These are phyloP conservation scores for Raffaelea deltoideospora DNA, from an alignment of 2,329 filamentous ascomycete species.

Conservation along the genomic window DNA sequence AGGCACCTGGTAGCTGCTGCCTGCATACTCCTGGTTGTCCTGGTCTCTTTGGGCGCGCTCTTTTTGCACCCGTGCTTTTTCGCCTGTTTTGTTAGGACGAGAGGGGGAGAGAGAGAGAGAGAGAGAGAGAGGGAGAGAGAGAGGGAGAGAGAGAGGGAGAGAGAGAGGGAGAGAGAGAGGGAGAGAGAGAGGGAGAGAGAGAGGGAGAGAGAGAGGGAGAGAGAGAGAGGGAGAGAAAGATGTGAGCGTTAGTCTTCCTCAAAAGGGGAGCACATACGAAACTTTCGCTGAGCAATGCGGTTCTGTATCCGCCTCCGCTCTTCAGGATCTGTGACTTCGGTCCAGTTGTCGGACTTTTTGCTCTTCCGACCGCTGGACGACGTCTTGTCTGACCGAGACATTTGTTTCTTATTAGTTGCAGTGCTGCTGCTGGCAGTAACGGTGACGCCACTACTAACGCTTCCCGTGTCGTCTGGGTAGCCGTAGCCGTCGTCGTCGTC, in stretches of 20 bases:
- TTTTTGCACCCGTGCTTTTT: constrained; percentile 52
- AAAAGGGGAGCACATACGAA: constrained; percentile 32
- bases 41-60: constrained; percentile 49
- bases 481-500: background rate
- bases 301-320: constrained; percentile 64
- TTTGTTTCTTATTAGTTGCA: too few species aligned
- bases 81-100: constrained; percentile 39
- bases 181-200: background rate
- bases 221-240: background rate
- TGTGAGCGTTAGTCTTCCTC: background rate
- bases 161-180: background rate
- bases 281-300: constrained; percentile 60
- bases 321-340: constrained; percentile 51
- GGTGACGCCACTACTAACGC: background rate
- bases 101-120: background rate
- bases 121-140: background rate
- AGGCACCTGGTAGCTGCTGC: constrained; percentile 47
- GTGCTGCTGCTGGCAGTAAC: constrained; percentile 1
- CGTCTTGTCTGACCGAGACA: too few species aligned
- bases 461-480: constrained; percentile 13
- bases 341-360: constrained; percentile 52
- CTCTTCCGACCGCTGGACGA: constrained; percentile 25
- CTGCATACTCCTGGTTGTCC: constrained; percentile 48
- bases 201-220: background rate
- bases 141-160: background rate